Base-by-base conservation (phyloP, 2,329 filamentous ascomycete genomes). In the Thermoascus crustaceus region DNA sequence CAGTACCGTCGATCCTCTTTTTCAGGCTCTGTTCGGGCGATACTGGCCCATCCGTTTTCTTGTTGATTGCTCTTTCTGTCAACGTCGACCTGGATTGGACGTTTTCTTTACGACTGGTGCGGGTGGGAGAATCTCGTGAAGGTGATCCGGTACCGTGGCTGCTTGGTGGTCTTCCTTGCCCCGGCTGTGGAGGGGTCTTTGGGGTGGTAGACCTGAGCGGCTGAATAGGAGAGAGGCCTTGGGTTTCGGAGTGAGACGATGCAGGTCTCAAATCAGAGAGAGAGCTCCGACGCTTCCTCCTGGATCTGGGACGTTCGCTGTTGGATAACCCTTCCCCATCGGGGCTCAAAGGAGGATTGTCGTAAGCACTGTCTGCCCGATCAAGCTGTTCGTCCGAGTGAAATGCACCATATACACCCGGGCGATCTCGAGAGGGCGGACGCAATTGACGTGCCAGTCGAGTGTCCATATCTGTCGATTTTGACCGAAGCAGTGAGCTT, bases 201-300 rank as follows among this genome's bases (percentile, higher is more conserved):
- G 57, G 54, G 22, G 60, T 55, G 38, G 57, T 45, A 19, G 64
- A 59, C 47, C 63, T 52, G 57, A 68, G 48, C 14, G 45, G 35
- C 13, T 58, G 50, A 24, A 47, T 49, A 7, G 56, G 46, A 7
- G 59, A 61, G 10, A 57, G 37, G 23, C 49, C 43, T 8, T 57
- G 50, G 61, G 67, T 72, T 6, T 79, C 69, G 37, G 76, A 71
- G 25, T 71, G 57, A 19, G 58, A 73, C 62, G 89, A 79, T 11
- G 85, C 66, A 37, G 68, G 72, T 47, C 78, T 82, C 31, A 96
- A 70, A 57, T 96, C 89, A 4, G 88, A 94, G 26, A 96, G 66
- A 17, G 88, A 95, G 63, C 88, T 95, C 55, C 89, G 80, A 37
- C 89, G 75, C 67, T 94, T 95, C 65, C 80, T 88, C 55, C 75